Conservation (phyloP, 2,329 filamentous ascomycete species). For the Alternaria dauci region DNA sequence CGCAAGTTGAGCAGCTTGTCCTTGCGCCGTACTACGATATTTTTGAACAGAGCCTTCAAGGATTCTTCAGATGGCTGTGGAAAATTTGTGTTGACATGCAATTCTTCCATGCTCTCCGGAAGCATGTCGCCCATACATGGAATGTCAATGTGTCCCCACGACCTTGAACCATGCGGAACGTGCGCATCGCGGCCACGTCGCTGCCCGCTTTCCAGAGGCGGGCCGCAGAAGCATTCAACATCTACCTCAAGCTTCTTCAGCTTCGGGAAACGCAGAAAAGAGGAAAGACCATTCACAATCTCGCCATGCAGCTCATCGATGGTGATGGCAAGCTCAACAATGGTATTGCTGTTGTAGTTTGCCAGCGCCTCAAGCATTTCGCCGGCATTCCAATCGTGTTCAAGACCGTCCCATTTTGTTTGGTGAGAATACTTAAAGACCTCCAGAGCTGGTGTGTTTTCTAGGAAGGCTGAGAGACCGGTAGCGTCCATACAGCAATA, state of each 20-base stretch:
- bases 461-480: slow-evolving; percentile 34
- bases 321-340: slow-evolving; percentile 43
- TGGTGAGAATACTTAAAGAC: slow-evolving; percentile 47
- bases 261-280: slow-evolving; percentile 36
- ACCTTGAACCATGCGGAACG: slow-evolving; percentile 28
- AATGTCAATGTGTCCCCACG: slow-evolving; percentile 43
- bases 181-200: slow-evolving; percentile 28
- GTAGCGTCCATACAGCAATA: slow-evolving; percentile 45
- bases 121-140: slow-evolving; percentile 49
- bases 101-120: slow-evolving; percentile 36
- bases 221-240: slow-evolving; percentile 43
- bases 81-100: slow-evolving; percentile 44
- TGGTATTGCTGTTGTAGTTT: slow-evolving; percentile 31
- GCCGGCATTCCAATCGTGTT: slow-evolving; percentile 47
- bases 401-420: slow-evolving; percentile 44
- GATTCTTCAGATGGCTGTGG: slow-evolving; percentile 33
- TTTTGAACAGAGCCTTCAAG: slow-evolving; percentile 40
- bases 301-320: slow-evolving; percentile 44
- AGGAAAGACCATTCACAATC: slow-evolving; percentile 44
- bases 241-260: slow-evolving; percentile 43
- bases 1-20: slow-evolving; percentile 31
- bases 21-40: slow-evolving; percentile 34
- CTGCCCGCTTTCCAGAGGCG: slow-evolving; percentile 47
- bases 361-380: slow-evolving; percentile 39
- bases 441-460: slow-evolving; percentile 36